phyloP scores from a whole-genome alignment of 441 rosid genomes.

The Adansonia madagascariensis region DNA sequence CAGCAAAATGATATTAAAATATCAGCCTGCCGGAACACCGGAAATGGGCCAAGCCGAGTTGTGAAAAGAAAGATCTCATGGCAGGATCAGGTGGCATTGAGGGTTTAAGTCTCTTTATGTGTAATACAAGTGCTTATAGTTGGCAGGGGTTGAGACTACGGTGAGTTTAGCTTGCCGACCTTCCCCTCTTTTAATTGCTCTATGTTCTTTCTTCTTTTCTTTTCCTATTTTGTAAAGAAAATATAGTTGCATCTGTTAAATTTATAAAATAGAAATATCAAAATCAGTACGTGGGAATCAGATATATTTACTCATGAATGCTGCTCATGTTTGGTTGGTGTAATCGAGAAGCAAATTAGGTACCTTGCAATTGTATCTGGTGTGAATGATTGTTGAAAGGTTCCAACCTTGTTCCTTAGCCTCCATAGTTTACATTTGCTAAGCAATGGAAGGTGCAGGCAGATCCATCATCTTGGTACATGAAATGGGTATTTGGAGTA shows the following conservation, averaged over 20 bases:
- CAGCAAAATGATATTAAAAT: constrained; percentile 53
- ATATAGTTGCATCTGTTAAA: constrained; percentile 31
- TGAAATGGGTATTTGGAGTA: constrained; percentile 11
- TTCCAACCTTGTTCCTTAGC: constrained; percentile 21
- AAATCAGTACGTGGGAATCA: constrained; percentile 17
- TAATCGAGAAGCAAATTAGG: constrained; percentile 11
- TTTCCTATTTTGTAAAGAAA: constrained; percentile 33
- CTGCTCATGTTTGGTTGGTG: constrained; percentile 7
- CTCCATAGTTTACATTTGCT: not conserved
- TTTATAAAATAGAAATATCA: constrained; percentile 24
- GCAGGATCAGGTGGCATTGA: constrained; percentile 92
- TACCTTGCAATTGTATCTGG: not conserved
- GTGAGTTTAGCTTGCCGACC: constrained; percentile 25
- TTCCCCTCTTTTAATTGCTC: constrained; percentile 2
- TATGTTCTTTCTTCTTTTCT: not conserved
- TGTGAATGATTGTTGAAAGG: constrained; percentile 12
- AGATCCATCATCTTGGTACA: not conserved
- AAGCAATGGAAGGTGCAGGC: constrained; percentile 8
- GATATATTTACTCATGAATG: not conserved
- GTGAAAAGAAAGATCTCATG: constrained; percentile 93
- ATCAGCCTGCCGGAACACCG: constrained; percentile 61
- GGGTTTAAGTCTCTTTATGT: constrained; percentile 48
- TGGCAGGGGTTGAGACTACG: constrained; percentile 30
- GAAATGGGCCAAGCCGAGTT: constrained; percentile 51
- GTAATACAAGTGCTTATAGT: constrained; percentile 24